These are phyloP conservation scores for Globisporangium nagaii DNA, from an alignment of 352 stramenopile genomes.

Conservation along the genomic window DNA sequence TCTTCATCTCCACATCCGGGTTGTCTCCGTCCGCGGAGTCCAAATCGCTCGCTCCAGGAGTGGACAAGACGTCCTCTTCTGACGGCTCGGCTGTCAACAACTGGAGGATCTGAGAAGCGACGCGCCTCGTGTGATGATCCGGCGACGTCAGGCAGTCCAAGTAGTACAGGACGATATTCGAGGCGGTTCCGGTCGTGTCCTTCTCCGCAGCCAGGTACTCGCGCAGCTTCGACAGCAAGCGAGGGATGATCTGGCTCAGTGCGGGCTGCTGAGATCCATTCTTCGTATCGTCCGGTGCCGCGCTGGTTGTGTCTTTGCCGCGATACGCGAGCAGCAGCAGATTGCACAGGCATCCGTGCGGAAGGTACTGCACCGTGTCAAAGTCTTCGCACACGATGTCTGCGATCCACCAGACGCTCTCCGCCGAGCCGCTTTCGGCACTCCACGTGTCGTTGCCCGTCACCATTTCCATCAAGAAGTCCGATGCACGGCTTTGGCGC, in stretches of 20 bases:
- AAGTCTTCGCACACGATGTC: slow-evolving; percentile 86
- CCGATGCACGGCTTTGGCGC: slow-evolving; percentile 65
- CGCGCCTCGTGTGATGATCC: slow-evolving; percentile 38
- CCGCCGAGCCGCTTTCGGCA: slow-evolving; percentile 13
- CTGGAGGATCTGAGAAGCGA: slow-evolving; percentile 62
- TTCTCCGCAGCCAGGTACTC: slow-evolving; percentile 38
- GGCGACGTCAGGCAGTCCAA: slow-evolving; percentile 61
- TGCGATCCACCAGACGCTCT: slow-evolving; percentile 76
- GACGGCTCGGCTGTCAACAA: slow-evolving; percentile 32
- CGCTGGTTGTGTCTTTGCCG: neutral
- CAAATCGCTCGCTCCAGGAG: slow-evolving; percentile 14
- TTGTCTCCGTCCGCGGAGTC: slow-evolving; percentile 25
- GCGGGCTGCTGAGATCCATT: slow-evolving; percentile 25
- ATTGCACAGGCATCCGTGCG: slow-evolving; percentile 72
- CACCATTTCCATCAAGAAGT: slow-evolving; percentile 89
- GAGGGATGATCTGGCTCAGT: slow-evolving; percentile 43
- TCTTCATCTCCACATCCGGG: slow-evolving; percentile 17
- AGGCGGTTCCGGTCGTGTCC: slow-evolving; percentile 26
- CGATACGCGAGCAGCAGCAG: slow-evolving; percentile 51
- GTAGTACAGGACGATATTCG: slow-evolving; percentile 64
- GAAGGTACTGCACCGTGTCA: slow-evolving; percentile 75
- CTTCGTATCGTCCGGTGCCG: slow-evolving; percentile 2
- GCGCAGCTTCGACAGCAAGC: slow-evolving; percentile 47
- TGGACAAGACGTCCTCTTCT: slow-evolving; percentile 16
- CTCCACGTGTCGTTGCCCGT: slow-evolving; percentile 26